A percentile compares a stretch with the other conserved stretches of the same genome.
Conservation (phyloP, 805 yeast species). For the Metschnikowia kofuensis region DNA sequence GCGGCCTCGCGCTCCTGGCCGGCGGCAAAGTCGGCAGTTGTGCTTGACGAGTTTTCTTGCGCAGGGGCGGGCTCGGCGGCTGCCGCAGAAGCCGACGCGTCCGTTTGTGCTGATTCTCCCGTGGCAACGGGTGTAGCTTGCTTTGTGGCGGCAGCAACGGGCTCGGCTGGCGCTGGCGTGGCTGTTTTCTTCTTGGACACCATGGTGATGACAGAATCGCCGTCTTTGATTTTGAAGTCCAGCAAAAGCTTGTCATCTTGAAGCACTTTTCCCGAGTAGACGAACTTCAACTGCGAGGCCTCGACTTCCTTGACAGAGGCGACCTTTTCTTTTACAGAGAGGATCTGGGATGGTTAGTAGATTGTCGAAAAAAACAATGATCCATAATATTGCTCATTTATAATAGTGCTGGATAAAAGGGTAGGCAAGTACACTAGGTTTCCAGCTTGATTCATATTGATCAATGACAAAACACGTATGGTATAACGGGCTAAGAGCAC, state of each 20-base stretch:
- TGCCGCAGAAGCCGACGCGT: not conserved
- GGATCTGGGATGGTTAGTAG: conserved; percentile 35
- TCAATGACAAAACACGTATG: not conserved
- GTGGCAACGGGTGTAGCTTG: not conserved
- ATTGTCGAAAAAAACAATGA: no score
- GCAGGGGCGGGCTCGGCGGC: conserved; percentile 13
- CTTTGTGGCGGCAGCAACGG: conserved; percentile 9
- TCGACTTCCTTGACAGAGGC: conserved; percentile 69
- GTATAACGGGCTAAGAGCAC: not conserved
- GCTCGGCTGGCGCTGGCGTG: conserved; percentile 18
- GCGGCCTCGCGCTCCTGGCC: conserved; percentile 80
- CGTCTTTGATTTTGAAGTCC: conserved; percentile 72
- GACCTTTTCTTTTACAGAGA: conserved; percentile 68
- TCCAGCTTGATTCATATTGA: not conserved
- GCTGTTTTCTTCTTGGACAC: conserved; percentile 47
- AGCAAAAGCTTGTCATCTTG: conserved; percentile 77
- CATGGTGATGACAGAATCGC: conserved; percentile 92
- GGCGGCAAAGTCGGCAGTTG: conserved; percentile 59
- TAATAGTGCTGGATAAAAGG: not conserved
- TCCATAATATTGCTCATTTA: no score
- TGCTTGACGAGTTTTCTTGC: conserved; percentile 17
- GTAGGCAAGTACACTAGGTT: not conserved
- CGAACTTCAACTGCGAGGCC: conserved; percentile 75
- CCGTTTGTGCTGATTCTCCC: not conserved
- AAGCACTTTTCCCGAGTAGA: conserved; percentile 87